These are phyloP conservation scores for Phoenix roebelenii DNA, from an alignment of 176 grass and related monocot species.

Conservation along the genomic window DNA sequence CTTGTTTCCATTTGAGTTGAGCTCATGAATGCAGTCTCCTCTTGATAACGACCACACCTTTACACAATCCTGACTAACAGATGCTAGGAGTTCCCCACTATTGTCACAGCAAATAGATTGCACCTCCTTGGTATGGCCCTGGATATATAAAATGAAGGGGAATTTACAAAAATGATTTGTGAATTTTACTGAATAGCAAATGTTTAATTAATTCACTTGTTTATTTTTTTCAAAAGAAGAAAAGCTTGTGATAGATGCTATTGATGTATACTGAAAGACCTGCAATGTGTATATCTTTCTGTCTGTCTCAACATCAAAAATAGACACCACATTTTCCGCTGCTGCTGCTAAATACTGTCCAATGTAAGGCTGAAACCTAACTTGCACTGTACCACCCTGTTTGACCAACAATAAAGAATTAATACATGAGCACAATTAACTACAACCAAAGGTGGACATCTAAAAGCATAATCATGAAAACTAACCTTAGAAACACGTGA, in stretches of 20 bases:
- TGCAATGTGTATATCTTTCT: conserved; percentile 59
- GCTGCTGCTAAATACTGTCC: conserved; percentile 81
- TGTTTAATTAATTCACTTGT: too few species aligned
- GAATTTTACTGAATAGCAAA: too few species aligned
- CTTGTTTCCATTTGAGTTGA: conserved; percentile 90
- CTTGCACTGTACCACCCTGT: conserved; percentile 40
- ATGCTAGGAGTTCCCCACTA: conserved; percentile 68
- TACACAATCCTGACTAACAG: conserved; percentile 90
- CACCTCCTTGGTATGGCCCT: conserved; percentile 72
- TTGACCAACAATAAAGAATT: too few species aligned
- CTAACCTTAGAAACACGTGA: conserved; percentile 50
- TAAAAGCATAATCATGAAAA: conserved; percentile 6
- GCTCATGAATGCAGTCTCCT: conserved; percentile 84
- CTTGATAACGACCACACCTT: conserved; percentile 83
- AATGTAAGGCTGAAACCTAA: conserved; percentile 79
- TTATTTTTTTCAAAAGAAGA: too few species aligned
- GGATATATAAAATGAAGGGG: conserved; percentile 18
- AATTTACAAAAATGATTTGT: background rate
- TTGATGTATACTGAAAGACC: conserved; percentile 31
- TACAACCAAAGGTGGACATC: background rate
- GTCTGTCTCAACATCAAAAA: conserved; percentile 80
- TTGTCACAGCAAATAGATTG: conserved; percentile 97
- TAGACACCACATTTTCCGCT: conserved; percentile 53
- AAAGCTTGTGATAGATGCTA: background rate
- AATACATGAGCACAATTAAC: background rate